Percentiles rank a stretch among this genome's conserved stretches.
Evolutionary conservation across 169 alveolate species (phyloP).

Genomic region (Cryptosporidium tyzzeri): DNA sequence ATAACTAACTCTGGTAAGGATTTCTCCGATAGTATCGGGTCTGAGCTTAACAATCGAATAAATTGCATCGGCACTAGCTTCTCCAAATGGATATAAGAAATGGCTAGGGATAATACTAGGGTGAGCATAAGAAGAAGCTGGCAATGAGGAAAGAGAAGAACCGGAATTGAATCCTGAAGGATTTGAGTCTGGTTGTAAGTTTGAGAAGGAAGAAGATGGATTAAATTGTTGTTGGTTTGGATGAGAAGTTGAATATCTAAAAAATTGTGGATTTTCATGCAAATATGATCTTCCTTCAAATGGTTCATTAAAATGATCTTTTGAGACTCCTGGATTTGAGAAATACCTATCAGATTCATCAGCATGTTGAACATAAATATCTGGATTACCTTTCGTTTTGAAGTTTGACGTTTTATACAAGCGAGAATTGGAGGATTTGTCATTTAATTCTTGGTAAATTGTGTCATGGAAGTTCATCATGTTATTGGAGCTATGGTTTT

Average conservation of each 20-base stretch:
- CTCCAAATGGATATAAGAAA: constrained; percentile 59
- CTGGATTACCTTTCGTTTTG: too few relatives aligned
- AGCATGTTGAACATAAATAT: background rate
- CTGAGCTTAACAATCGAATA: constrained; percentile 49
- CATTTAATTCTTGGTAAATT: background rate
- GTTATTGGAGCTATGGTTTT: too few relatives aligned
- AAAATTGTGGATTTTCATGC: background rate
- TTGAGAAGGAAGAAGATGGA: background rate
- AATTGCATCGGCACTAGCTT: constrained; percentile 49
- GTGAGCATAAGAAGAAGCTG: background rate
- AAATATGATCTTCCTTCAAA: background rate
- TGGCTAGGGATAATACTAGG: constrained; percentile 8
- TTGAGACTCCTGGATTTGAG: background rate
- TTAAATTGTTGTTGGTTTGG: background rate
- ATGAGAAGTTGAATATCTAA: background rate
- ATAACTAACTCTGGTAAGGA: constrained; percentile 31
- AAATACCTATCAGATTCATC: background rate
- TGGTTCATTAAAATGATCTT: too few relatives aligned
- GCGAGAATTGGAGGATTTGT: background rate
- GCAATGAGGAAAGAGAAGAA: background rate
- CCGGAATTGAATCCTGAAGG: background rate
- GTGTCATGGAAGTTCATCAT: background rate
- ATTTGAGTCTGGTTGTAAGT: background rate
- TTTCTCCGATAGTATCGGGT: constrained; percentile 73
- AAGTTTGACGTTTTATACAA: too few relatives aligned